Conservation (phyloP, 1,284 basidiomycete genomes). For the Cutaneotrichosporon daszewskae region DNA sequence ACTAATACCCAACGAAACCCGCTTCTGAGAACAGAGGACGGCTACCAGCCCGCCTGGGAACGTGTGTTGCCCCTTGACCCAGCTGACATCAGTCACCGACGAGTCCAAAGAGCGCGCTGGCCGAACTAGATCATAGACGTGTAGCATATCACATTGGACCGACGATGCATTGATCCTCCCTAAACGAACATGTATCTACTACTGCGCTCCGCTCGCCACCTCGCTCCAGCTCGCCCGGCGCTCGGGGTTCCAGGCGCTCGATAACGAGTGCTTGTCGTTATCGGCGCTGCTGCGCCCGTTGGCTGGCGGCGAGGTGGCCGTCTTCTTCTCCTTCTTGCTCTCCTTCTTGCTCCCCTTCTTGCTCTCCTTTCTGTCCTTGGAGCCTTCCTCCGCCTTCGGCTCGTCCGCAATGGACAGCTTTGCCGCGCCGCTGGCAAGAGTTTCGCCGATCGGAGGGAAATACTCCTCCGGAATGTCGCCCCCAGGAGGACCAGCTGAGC, state of each 20-base stretch:
- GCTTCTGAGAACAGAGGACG: conserved; percentile 52
- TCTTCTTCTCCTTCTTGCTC: not conserved
- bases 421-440: not conserved
- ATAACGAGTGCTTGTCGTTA: conserved; percentile 17
- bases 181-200: no score
- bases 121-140: no score
- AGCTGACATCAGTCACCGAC: conserved; percentile 51
- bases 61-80: conserved; percentile 16
- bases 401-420: conserved; percentile 1
- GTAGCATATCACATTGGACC: no score
- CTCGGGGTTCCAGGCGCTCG: conserved; percentile 22
- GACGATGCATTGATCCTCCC: no score
- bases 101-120: conserved; percentile 65
- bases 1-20: conserved; percentile 93
- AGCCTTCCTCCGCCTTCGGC: not conserved
- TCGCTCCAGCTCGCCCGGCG: conserved; percentile 38
- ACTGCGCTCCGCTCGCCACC: conserved; percentile 2
- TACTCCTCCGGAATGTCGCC: conserved; percentile 25
- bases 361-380: not conserved
- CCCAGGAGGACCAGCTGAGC: conserved; percentile 21
- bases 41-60: conserved; percentile 39
- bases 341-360: not conserved
- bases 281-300: conserved; percentile 27
- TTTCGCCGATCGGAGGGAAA: conserved; percentile 23
- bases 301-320: not conserved